Evolutionary conservation across 768 basidiomycete genomes (phyloP).

Genomic region (Rubroboletus satanas): DNA sequence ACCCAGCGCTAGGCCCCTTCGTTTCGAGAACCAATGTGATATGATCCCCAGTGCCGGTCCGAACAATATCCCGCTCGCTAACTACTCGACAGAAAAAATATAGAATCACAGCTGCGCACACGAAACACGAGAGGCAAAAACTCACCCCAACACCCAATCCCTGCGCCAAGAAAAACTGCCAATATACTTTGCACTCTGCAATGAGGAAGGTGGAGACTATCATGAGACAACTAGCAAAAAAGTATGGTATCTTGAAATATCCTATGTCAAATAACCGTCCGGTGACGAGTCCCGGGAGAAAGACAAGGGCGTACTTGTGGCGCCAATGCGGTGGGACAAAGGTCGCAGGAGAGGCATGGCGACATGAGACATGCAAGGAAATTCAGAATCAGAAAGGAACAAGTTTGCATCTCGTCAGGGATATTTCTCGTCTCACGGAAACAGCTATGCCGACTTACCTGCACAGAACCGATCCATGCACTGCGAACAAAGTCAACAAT

Average conservation of each 20-base stretch:
- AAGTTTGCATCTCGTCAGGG: not conserved
- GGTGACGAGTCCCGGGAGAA: constrained; percentile 56
- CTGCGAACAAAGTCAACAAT: constrained; percentile 33
- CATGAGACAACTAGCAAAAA: constrained; percentile 46
- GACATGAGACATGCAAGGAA: not conserved
- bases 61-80: constrained; percentile 55
- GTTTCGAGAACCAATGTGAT: constrained; percentile 71
- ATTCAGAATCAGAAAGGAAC: not conserved
- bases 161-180: constrained; percentile 78
- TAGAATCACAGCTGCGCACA: not conserved
- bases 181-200: constrained; percentile 67
- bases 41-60: constrained; percentile 57
- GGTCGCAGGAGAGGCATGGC: not conserved
- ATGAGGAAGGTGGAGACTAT: constrained; percentile 59
- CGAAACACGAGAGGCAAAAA: not conserved
- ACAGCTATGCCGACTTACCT: constrained; percentile 36
- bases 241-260: constrained; percentile 50
- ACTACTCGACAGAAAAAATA: constrained; percentile 4
- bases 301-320: constrained; percentile 56
- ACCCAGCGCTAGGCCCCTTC: constrained; percentile 55
- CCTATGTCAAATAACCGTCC: constrained; percentile 76
- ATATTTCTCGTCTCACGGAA: not conserved
- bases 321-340: not conserved
- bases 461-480: constrained; percentile 78
- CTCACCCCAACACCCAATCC: constrained; percentile 64